Conservation (phyloP, 768 basidiomycete species). For the Amyloporia xantha region DNA sequence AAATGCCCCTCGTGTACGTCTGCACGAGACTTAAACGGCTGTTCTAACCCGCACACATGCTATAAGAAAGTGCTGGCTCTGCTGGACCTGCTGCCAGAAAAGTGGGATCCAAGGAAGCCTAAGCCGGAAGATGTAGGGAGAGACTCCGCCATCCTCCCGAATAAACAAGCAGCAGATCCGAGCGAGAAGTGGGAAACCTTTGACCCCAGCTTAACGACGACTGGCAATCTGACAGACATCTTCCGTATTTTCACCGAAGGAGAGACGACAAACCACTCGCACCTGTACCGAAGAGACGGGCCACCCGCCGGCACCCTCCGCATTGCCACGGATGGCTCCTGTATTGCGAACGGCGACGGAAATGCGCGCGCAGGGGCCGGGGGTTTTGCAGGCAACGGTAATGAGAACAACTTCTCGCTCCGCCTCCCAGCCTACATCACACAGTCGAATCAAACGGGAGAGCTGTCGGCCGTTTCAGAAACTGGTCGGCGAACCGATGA, state of each 20-base stretch:
- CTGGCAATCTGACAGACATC: neutral
- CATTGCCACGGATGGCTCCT: neutral
- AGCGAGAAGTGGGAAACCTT: neutral
- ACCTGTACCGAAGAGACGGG: neutral
- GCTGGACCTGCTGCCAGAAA: neutral
- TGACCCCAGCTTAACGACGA: neutral
- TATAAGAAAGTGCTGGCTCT: constrained; percentile 13
- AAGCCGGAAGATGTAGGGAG: no score
- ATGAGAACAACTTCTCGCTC: neutral
- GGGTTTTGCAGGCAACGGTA: neutral
- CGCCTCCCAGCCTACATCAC: neutral
- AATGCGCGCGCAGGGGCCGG: neutral
- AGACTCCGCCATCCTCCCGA: neutral
- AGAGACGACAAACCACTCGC: neutral
- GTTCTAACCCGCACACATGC: neutral
- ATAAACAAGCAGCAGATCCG: neutral
- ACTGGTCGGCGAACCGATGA: constrained; percentile 1
- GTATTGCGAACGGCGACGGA: neutral
- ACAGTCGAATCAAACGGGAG: constrained; percentile 7
- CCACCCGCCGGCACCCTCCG: no score
- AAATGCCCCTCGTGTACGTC: neutral
- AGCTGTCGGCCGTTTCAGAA: constrained; percentile 11
- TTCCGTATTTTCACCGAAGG: neutral
- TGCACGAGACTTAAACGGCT: neutral
- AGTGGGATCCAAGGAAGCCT: neutral